phyloP scores from a whole-genome alignment of 345 rosid genomes.

The Gossypium stocksii region DNA sequence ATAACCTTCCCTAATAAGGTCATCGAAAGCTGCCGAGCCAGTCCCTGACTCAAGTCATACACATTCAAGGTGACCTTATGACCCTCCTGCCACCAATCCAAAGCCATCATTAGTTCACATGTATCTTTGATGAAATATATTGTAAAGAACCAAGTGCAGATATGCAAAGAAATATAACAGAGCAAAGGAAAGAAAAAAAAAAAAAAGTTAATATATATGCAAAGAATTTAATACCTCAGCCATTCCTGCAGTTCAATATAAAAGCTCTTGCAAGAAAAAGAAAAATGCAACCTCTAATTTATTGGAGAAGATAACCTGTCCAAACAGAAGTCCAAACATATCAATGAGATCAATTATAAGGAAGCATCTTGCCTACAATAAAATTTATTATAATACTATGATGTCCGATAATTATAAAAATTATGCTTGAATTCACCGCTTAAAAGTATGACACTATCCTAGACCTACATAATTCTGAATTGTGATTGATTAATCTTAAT shows the following conservation, averaged over 20 bases:
- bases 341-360: neutral
- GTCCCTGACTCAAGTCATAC: conserved; percentile 90
- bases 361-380: neutral
- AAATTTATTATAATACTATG: neutral
- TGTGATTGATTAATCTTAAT: too few relatives aligned
- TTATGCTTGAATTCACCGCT: neutral
- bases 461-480: too few relatives aligned
- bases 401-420: neutral
- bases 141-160: neutral
- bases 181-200: neutral
- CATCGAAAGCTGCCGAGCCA: conserved; percentile 83
- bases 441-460: too few relatives aligned
- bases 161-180: neutral
- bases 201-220: neutral
- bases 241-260: conserved; percentile 32
- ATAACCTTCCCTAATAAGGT: conserved; percentile 74
- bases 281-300: neutral
- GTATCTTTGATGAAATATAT: neutral
- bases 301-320: conserved; percentile 19
- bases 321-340: neutral
- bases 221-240: conserved; percentile 50
- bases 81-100: conserved; percentile 56
- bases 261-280: neutral
- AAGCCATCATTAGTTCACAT: neutral
- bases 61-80: conserved; percentile 67